Conservation (phyloP, 75 land plant genomes). For the Cupressus sempervirens region DNA sequence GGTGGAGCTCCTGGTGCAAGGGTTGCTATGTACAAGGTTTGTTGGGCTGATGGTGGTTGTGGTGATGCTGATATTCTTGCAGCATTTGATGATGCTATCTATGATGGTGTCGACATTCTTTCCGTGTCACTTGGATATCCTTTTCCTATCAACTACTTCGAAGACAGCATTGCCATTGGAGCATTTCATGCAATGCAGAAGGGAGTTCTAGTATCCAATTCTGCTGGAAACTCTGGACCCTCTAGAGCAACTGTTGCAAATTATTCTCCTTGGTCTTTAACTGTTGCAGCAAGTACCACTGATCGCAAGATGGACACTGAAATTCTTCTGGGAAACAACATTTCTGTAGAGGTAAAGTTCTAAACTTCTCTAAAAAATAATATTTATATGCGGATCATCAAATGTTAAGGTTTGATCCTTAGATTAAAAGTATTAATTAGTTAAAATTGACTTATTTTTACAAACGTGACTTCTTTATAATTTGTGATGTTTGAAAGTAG, state of each 20-base stretch:
- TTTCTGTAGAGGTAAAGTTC: slow-evolving; percentile 7
- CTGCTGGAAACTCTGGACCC: slow-evolving; percentile 47
- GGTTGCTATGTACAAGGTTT: slow-evolving; percentile 84
- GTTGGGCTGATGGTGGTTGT: slow-evolving; percentile 68
- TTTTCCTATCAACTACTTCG: slow-evolving; percentile 35
- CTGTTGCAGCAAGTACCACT: slow-evolving; percentile 38
- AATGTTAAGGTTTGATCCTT: too few species aligned
- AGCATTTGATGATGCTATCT: slow-evolving; percentile 55
- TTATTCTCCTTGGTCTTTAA: slow-evolving; percentile 52
- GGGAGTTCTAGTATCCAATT: slow-evolving; percentile 27
- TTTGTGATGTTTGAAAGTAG: too few species aligned
- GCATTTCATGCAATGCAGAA: slow-evolving; percentile 31
- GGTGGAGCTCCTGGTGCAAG: slow-evolving; percentile 80
- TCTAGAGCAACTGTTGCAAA: slow-evolving; percentile 13
- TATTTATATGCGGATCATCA: too few species aligned
- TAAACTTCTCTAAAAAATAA: too few species aligned
- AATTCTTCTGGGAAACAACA: slow-evolving; percentile 13
- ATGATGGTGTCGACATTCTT: slow-evolving; percentile 65
- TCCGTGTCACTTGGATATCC: slow-evolving; percentile 54
- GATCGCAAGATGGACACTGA: slow-evolving; percentile 19
- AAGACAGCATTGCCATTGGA: slow-evolving; percentile 37
- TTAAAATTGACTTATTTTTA: too few species aligned
- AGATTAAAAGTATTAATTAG: too few species aligned
- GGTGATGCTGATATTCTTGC: slow-evolving; percentile 72
- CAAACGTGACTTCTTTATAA: too few species aligned